Evolutionary conservation across 2,329 filamentous ascomycete species (phyloP).

Genomic region (Alternaria postmessia): DNA sequence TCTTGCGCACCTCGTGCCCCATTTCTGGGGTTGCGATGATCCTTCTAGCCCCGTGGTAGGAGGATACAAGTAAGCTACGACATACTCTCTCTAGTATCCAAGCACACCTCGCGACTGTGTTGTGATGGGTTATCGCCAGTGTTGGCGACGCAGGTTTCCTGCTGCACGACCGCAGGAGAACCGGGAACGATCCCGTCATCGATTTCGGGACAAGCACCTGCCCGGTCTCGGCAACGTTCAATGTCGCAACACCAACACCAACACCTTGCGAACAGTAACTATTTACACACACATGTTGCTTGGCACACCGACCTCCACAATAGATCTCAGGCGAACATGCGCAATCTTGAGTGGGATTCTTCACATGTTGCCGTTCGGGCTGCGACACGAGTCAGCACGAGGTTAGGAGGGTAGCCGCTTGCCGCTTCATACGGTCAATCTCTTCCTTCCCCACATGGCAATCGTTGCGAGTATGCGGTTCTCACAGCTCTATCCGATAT

Average conservation of each 20-base stretch:
- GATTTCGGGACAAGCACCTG: not conserved
- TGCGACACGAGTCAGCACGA: not conserved
- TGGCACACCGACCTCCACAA: not conserved
- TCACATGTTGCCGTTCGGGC: not conserved
- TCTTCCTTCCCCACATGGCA: not conserved
- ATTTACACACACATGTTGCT: not conserved
- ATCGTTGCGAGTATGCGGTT: not conserved
- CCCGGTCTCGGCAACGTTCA: not conserved
- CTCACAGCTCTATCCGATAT: not conserved
- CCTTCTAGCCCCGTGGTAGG: slow-evolving; percentile 1
- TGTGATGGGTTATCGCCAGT: not conserved
- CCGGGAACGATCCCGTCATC: not conserved
- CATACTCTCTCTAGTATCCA: not conserved
- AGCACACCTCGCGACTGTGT: not conserved
- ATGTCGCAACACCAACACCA: not conserved
- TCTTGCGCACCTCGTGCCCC: not conserved
- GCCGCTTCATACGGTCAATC: not conserved
- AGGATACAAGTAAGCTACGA: not conserved
- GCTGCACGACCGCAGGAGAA: not conserved
- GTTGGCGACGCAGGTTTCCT: not conserved
- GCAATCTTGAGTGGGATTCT: not conserved
- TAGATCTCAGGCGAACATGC: not conserved
- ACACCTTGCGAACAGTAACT: not conserved
- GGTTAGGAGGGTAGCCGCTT: not conserved
- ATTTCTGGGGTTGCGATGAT: not conserved